Percentiles rank a stretch among this genome's conserved stretches.
phyloP scores from a whole-genome alignment of 1,139 yeast genomes.

The Pichia sp. region DNA sequence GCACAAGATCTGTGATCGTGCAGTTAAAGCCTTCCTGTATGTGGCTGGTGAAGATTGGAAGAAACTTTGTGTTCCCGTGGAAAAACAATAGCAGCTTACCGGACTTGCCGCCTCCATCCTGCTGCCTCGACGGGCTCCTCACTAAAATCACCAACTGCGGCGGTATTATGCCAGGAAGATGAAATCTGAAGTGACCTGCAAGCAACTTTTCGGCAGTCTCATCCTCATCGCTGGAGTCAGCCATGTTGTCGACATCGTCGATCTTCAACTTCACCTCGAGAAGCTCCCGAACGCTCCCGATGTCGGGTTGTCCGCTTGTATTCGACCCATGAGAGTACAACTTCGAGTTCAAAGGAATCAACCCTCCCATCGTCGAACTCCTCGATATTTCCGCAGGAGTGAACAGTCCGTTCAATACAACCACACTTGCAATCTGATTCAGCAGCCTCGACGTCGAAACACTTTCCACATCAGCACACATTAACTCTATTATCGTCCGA shows the following conservation, averaged over 20 bases:
- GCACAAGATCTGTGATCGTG: slow-evolving; percentile 21
- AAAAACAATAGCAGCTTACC: slow-evolving; percentile 23
- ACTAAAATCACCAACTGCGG: slow-evolving; percentile 28
- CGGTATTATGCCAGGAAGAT: slow-evolving; percentile 25
- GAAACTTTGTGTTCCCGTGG: slow-evolving; percentile 24
- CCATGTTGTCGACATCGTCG: slow-evolving; percentile 16
- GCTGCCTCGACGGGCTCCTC: slow-evolving; percentile 9
- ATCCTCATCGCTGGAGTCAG: not conserved
- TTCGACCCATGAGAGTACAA: slow-evolving; percentile 22
- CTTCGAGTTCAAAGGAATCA: slow-evolving; percentile 23
- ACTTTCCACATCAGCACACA: slow-evolving; percentile 23
- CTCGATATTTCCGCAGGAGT: not conserved
- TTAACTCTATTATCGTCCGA: slow-evolving; percentile 19
- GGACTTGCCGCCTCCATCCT: not conserved
- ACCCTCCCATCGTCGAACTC: not conserved
- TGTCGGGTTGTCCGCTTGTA: slow-evolving; percentile 22
- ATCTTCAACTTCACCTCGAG: slow-evolving; percentile 26
- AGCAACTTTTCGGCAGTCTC: slow-evolving; percentile 7
- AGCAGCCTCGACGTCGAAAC: slow-evolving; percentile 6
- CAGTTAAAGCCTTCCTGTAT: slow-evolving; percentile 26
- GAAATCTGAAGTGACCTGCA: slow-evolving; percentile 30
- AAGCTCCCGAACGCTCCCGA: slow-evolving; percentile 20
- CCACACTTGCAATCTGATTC: slow-evolving; percentile 15
- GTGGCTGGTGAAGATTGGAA: slow-evolving; percentile 21
- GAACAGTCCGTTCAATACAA: slow-evolving; percentile 23